phyloP scores from a whole-genome alignment of 192 early-diverging fungal genomes.

The Entomortierella beljakovae region DNA sequence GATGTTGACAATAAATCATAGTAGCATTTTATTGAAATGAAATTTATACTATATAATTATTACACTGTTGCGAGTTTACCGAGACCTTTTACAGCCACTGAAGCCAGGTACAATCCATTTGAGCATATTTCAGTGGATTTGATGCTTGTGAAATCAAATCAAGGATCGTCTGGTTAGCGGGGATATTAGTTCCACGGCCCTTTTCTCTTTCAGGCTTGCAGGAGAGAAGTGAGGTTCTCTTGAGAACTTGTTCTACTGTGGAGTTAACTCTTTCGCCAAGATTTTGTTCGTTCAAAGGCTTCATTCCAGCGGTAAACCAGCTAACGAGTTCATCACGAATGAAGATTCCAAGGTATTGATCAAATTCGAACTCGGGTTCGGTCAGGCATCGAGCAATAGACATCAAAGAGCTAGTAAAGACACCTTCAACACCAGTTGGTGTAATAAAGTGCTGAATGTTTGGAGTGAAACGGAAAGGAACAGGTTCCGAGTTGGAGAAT shows the following conservation, averaged over 20 bases:
- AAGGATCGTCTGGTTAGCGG: constrained; percentile 87
- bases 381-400: constrained; percentile 86
- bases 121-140: constrained; percentile 92
- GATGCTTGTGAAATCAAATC: constrained; percentile 92
- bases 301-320: constrained; percentile 74
- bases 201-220: constrained; percentile 82
- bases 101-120: constrained; percentile 97
- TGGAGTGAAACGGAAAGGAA: constrained; percentile 98
- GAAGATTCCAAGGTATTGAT: constrained; percentile 94
- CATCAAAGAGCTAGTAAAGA: constrained; percentile 87
- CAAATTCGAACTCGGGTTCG: constrained; percentile 89
- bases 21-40: neutral
- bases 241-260: constrained; percentile 80
- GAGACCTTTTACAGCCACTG: constrained; percentile 77
- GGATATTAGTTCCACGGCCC: constrained; percentile 59
- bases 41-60: neutral
- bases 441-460: constrained; percentile 97
- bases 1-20: neutral
- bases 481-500: constrained; percentile 81
- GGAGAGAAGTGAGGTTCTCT: constrained; percentile 74
- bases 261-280: constrained; percentile 74
- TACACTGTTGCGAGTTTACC: constrained; percentile 7
- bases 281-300: constrained; percentile 68
- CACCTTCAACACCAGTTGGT: constrained; percentile 92
- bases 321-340: constrained; percentile 93